Conservation (phyloP, 2,329 filamentous ascomycete species). For the Gnomoniopsis smithogilvyi region DNA sequence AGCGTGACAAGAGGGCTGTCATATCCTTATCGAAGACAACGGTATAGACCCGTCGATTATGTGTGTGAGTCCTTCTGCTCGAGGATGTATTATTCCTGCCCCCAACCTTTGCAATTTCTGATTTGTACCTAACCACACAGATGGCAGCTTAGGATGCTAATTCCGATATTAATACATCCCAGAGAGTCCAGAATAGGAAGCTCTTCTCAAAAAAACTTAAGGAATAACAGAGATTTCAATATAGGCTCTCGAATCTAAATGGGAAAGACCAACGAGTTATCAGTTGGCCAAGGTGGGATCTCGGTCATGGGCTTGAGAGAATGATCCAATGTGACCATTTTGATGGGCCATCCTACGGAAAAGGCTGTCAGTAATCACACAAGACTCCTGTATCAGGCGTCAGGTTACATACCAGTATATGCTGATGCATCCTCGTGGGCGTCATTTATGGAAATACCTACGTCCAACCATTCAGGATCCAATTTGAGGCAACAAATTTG, state of each 20-base stretch:
- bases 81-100: no score
- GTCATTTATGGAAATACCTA: not conserved
- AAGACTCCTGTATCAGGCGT: not conserved
- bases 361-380: not conserved
- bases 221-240: not conserved
- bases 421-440: not conserved
- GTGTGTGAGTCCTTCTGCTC: no score
- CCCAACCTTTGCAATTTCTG: not conserved
- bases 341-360: not conserved
- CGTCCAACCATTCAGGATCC: not conserved
- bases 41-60: not conserved
- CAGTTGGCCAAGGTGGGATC: not conserved
- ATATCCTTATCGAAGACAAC: not conserved
- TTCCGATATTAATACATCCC: not conserved
- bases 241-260: not conserved
- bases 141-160: not conserved
- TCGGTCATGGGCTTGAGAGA: not conserved
- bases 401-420: not conserved
- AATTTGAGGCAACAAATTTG: not conserved
- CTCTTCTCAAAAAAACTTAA: not conserved
- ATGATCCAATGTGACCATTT: not conserved
- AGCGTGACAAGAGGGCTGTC: not conserved
- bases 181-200: not conserved
- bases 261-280: not conserved
- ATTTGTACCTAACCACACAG: no score